phyloP scores from a whole-genome alignment of 805 yeast species.

The Hanseniaspora meyeri region DNA sequence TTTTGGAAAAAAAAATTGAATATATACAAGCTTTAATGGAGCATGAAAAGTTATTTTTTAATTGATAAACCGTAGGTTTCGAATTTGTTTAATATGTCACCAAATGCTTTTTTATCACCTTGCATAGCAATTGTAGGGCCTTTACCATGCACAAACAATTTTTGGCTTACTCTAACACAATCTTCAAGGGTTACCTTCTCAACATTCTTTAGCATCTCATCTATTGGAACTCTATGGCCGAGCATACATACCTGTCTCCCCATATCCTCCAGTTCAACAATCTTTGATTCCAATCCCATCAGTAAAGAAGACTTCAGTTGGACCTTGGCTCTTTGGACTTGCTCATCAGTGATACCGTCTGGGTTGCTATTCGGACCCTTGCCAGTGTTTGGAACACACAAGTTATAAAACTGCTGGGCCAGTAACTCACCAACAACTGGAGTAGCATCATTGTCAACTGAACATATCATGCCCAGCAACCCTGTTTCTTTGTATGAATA shows the following conservation, averaged over 20 bases:
- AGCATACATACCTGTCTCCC: conserved; percentile 89
- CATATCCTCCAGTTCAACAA: conserved; percentile 89
- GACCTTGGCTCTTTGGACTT: conserved; percentile 81
- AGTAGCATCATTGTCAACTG: conserved; percentile 80
- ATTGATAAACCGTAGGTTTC: conserved; percentile 44
- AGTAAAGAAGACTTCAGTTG: conserved; percentile 76
- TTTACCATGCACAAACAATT: conserved; percentile 58
- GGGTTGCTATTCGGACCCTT: conserved; percentile 31
- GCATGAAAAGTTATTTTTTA: neutral
- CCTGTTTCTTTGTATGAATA: conserved; percentile 87
- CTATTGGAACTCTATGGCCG: conserved; percentile 58
- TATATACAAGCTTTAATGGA: neutral
- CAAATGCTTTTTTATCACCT: conserved; percentile 75
- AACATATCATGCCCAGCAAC: conserved; percentile 73
- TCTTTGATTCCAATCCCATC: conserved; percentile 85
- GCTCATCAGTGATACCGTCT: conserved; percentile 54
- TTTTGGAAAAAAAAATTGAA: neutral
- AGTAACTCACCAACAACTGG: conserved; percentile 70
- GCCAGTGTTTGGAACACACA: conserved; percentile 1
- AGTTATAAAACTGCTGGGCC: conserved; percentile 41
- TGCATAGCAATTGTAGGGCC: conserved; percentile 82
- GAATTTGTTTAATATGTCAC: conserved; percentile 61
- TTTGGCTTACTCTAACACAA: conserved; percentile 53
- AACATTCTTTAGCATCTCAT: conserved; percentile 71
- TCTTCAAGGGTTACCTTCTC: conserved; percentile 56